Evolutionary conservation across 108 stramenopile species (phyloP), one percentile per base, ranked within the genome.

Genomic region (Conticribra weissflogii): DNA sequence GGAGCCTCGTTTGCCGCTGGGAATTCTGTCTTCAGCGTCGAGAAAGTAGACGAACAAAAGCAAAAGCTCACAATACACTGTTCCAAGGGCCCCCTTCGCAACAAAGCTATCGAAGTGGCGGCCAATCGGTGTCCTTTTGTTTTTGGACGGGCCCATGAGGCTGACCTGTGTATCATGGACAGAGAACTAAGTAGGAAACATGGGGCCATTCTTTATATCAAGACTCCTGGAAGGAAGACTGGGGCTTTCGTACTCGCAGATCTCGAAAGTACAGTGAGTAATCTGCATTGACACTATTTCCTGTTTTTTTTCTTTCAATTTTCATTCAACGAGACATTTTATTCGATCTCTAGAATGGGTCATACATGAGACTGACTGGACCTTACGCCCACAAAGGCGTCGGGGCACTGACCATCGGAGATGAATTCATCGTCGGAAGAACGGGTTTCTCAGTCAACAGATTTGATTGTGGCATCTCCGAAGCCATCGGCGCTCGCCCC

Each of bases 391-490:
- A 84, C 63, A 92, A 86, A 65, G 93, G 93, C 9, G 84, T 90
- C 59, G 91, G 91, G 15, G 85, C 90, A 30, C 83, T 93, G 15
- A 73, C 82, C 34, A 69, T 96, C 24, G 90, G 91, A 24, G 98
- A 98, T 55, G 93, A 97, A 76, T 88, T 98, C 65, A 89, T 98
- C 72, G 97, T 98, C 17, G 98, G 97, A 48, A 83, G 98, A 81
- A 98, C 98, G n/a, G 97, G 98, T 32, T 97, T 98, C 73, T 92
- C 89, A 30, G 86, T 98, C 25, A 97, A 97, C 82, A 92, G 97
- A 67, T 98, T 94, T 68, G 98, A 98, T 71, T 97, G 89, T 63
- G 98, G 98, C 48, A 89, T 97, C 60, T 96, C 93, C 63, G 97
- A 97, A 80, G 89, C 94, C 19, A 92, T 92, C 52, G 97, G 97